Base-by-base conservation (phyloP, 345 rosid species). In the Conringia planisiliqua region DNA sequence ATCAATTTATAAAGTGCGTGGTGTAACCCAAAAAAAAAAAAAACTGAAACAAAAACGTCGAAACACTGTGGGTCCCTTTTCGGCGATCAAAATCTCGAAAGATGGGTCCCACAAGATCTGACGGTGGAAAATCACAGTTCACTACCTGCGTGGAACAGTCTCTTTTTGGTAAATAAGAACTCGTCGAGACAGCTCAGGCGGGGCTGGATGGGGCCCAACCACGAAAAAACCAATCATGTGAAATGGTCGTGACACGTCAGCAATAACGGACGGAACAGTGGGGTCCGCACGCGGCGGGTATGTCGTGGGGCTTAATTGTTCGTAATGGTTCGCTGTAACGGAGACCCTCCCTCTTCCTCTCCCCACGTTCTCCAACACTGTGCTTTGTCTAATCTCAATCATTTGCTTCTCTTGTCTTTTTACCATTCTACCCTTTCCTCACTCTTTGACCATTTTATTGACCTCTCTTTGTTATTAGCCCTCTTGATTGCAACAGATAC, bases 221-320 rank as follows among this genome's bases (percentile, higher is more conserved):
- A 71, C 78, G 83, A 82, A 68, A 82, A 68, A 75, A 60, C 93
- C 91, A 83, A 88, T 87, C 92, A 93, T 71, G 84, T 83, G 83
- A 26, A 76, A 35, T 10, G 77, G 76, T 80, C 57, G 7, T 17
- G 74, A 75, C 96, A 89, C 82, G 84, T 86, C 88, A 81, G 58
- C 81, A 10, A 10, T 24, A 38, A 43, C 80, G 74, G 76, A 73
- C 70, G 62, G 56, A 29, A 22, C 12, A 52, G 65, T 70, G 68
- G 81, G 81, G 63, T 59, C 77, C 51, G 44, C 4, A 59, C 4
- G 9, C 68, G 57, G 72, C 71, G 75, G 71, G 65, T 39, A 70
- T 76, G 67, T 77, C 76, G 76, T 77, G 79, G 70, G 64, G 61
- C 10, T 30, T 60, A 11, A 13, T 24, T n/a, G 13, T 32, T 38